A percentile compares a stretch with the other conserved stretches of the same genome.
These are phyloP conservation scores for Zygnema cylindricum DNA, from an alignment of 139 green algal genomes.

Conservation along the genomic window DNA sequence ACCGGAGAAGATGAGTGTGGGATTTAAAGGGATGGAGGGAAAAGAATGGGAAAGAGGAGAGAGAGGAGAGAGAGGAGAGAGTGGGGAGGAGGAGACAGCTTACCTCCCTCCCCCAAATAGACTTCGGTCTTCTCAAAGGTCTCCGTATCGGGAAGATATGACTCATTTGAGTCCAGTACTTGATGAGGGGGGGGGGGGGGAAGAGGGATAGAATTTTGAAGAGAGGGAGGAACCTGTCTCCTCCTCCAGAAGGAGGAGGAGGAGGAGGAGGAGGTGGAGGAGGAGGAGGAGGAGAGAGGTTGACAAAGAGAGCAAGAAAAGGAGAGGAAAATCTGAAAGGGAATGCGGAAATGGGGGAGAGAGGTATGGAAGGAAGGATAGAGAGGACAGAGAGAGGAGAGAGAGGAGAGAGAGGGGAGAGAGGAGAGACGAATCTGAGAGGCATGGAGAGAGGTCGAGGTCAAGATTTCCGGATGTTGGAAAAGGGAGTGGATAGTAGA, in stretches of 20 bases:
- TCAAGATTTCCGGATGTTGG: background rate
- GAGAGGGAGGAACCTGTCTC: too few relatives aligned
- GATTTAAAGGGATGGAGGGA: background rate
- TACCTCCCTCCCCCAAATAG: background rate
- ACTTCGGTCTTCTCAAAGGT: background rate
- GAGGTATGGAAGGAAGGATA: background rate
- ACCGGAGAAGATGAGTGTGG: background rate
- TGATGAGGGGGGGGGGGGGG: background rate
- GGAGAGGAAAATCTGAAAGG: background rate
- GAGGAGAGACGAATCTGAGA: background rate
- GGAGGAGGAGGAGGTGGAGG: background rate
- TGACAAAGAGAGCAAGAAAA: background rate
- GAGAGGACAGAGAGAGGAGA: background rate
- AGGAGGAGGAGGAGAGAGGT: background rate
- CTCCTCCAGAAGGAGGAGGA: background rate
- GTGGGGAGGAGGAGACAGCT: background rate
- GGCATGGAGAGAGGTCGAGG: background rate
- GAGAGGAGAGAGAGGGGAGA: background rate
- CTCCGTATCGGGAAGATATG: slow-evolving; percentile 11
- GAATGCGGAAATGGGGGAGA: background rate
- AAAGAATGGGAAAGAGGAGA: background rate
- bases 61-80: background rate
- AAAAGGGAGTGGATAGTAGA: slow-evolving; percentile 1
- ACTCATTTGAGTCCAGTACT: background rate
- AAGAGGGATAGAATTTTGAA: background rate